phyloP scores from a whole-genome alignment of 768 basidiomycete species.

The Termitomyces sp. region DNA sequence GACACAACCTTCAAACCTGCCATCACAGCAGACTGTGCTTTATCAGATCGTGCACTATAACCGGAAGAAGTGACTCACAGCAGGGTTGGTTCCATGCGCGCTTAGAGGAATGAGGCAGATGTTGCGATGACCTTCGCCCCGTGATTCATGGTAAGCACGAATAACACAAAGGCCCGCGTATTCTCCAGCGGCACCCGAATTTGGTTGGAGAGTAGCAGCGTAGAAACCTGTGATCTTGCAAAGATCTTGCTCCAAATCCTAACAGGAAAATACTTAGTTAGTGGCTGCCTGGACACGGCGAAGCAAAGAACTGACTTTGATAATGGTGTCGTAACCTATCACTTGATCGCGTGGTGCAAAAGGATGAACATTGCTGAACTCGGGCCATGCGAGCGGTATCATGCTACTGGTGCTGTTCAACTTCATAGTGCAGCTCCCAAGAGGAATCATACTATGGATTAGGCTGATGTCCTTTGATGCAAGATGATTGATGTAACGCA shows the following conservation, averaged over 20 bases:
- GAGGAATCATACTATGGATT: conserved; percentile 93
- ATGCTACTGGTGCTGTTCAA: conserved; percentile 98
- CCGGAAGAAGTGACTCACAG: conserved; percentile 47
- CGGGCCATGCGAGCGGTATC: conserved; percentile 94
- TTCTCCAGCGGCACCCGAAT: conserved; percentile 97
- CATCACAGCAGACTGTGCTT: conserved; percentile 87
- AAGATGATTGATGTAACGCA: conserved; percentile 93
- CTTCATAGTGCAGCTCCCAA: conserved; percentile 98
- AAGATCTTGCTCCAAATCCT: conserved; percentile 91
- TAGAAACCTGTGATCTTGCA: conserved; percentile 97
- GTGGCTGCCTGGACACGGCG: not conserved
- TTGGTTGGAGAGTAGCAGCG: conserved; percentile 95
- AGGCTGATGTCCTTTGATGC: conserved; percentile 94
- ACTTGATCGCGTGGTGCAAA: conserved; percentile 91
- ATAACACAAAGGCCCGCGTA: conserved; percentile 96
- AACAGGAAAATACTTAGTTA: not conserved
- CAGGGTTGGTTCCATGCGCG: conserved; percentile 98
- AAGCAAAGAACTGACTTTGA: conserved; percentile 47
- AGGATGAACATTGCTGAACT: conserved; percentile 88
- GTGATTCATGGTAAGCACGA: conserved; percentile 89
- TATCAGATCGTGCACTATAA: conserved; percentile 12
- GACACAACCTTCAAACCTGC: conserved; percentile 95
- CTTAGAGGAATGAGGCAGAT: conserved; percentile 93
- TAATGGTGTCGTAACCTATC: conserved; percentile 77
- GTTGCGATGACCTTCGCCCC: conserved; percentile 80